Percentiles rank a stretch among this genome's conserved stretches.
phyloP scores from a whole-genome alignment of 495 filamentous ascomycete species.

The Xylaria venustula region DNA sequence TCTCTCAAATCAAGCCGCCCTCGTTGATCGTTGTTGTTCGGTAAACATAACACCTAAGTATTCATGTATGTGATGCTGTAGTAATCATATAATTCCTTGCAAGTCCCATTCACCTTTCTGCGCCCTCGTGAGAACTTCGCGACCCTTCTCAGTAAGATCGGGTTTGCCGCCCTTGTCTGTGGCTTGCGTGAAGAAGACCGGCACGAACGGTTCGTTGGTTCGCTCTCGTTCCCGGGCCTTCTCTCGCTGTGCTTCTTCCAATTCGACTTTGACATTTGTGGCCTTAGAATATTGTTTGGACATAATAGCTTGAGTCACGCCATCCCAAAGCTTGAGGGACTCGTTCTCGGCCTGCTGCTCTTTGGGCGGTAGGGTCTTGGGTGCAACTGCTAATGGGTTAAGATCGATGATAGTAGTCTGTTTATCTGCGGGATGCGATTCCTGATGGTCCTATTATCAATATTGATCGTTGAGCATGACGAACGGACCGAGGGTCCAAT shows the following conservation, averaged over 20 bases:
- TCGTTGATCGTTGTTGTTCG: neutral
- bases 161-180: conserved; percentile 75
- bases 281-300: conserved; percentile 80
- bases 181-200: conserved; percentile 82
- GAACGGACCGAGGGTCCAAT: neutral
- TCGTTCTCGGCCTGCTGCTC: conserved; percentile 84
- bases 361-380: conserved; percentile 74
- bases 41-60: neutral
- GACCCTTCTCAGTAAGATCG: conserved; percentile 74
- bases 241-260: conserved; percentile 86
- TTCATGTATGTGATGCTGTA: neutral
- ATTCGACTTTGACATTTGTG: conserved; percentile 81
- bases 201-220: conserved; percentile 68
- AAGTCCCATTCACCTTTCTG: conserved; percentile 59
- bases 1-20: conserved; percentile 10
- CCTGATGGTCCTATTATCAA: conserved; percentile 25
- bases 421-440: conserved; percentile 53
- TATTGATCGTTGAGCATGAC: neutral
- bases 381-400: conserved; percentile 68
- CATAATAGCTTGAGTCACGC: conserved; percentile 83
- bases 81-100: conserved; percentile 35
- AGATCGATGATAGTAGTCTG: conserved; percentile 80
- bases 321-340: conserved; percentile 82
- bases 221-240: conserved; percentile 76
- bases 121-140: conserved; percentile 65